These are phyloP conservation scores for Boletus albobrunnescens DNA, from an alignment of 1,284 basidiomycete species.

Conservation along the genomic window DNA sequence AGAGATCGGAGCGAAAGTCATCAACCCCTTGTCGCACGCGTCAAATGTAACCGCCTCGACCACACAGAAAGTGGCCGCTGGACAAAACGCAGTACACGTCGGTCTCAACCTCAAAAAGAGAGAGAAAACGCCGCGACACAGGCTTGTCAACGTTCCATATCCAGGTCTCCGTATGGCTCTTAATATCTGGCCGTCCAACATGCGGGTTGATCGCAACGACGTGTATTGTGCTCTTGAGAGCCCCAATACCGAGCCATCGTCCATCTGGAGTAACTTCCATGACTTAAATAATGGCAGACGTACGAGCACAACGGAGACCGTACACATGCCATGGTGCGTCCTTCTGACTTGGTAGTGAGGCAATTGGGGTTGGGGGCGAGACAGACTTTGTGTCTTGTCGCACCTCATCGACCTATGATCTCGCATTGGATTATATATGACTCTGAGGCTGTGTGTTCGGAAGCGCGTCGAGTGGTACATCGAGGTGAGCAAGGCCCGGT, in stretches of 20 bases:
- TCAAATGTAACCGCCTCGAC: slow-evolving; percentile 52
- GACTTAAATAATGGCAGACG: slow-evolving; percentile 58
- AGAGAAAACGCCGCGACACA: slow-evolving; percentile 31
- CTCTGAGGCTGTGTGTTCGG: no score
- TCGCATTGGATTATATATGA: no score
- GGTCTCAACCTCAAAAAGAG: background rate
- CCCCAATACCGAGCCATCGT: slow-evolving; percentile 69
- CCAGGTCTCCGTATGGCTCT: slow-evolving; percentile 58
- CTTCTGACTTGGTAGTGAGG: no score
- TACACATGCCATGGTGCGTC: slow-evolving; percentile 61
- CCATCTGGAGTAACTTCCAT: slow-evolving; percentile 61
- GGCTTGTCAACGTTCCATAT: slow-evolving; percentile 52
- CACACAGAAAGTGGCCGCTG: no score
- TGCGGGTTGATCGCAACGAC: slow-evolving; percentile 75
- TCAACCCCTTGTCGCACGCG: slow-evolving; percentile 35
- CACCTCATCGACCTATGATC: no score
- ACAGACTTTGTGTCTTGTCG: no score
- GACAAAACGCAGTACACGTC: no score
- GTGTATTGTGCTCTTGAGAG: slow-evolving; percentile 61
- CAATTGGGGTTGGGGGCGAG: no score
- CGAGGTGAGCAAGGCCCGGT: no score
- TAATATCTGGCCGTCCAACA: slow-evolving; percentile 63
- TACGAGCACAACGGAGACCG: slow-evolving; percentile 67
- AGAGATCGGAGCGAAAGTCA: slow-evolving; percentile 40
- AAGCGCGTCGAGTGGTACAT: no score